Evolutionary conservation across 306 rosid species (phyloP).

Genomic region (Myrica gale): DNA sequence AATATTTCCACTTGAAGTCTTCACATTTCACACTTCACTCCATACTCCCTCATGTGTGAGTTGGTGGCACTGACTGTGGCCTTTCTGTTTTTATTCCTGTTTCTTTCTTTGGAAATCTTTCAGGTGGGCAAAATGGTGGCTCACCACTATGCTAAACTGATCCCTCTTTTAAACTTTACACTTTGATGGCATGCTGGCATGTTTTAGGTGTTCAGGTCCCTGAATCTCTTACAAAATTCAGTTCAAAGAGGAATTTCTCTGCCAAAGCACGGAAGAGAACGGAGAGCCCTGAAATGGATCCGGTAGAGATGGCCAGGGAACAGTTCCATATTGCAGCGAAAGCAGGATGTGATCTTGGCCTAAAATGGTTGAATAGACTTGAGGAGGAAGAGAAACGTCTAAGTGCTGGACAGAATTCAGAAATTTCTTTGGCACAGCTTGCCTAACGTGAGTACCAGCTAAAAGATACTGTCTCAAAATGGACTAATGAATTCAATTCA

Average conservation of each 20-base stretch:
- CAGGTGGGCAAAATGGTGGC: background rate
- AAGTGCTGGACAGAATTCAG: slow-evolving; percentile 8
- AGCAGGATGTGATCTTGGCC: slow-evolving; percentile 85
- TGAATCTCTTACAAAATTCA: slow-evolving; percentile 50
- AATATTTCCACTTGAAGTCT: background rate
- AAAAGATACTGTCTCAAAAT: background rate
- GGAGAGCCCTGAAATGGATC: slow-evolving; percentile 39
- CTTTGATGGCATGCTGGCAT: slow-evolving; percentile 13
- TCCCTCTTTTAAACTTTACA: background rate
- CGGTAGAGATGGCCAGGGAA: slow-evolving; percentile 78
- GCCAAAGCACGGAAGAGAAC: slow-evolving; percentile 42
- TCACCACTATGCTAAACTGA: background rate
- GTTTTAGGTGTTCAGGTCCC: slow-evolving; percentile 72
- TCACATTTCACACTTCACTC: background rate
- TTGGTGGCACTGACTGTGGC: background rate
- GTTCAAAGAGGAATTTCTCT: slow-evolving; percentile 42
- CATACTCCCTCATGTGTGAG: background rate
- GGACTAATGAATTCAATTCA: background rate
- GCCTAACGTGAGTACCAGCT: background rate
- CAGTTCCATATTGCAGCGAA: slow-evolving; percentile 77
- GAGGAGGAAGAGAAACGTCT: slow-evolving; percentile 72
- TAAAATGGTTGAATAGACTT: slow-evolving; percentile 78
- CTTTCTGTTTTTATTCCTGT: too few relatives aligned
- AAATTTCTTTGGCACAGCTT: background rate
- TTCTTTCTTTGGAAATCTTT: background rate